Conservation (phyloP, 768 basidiomycete species). For the Trametes elegans region DNA sequence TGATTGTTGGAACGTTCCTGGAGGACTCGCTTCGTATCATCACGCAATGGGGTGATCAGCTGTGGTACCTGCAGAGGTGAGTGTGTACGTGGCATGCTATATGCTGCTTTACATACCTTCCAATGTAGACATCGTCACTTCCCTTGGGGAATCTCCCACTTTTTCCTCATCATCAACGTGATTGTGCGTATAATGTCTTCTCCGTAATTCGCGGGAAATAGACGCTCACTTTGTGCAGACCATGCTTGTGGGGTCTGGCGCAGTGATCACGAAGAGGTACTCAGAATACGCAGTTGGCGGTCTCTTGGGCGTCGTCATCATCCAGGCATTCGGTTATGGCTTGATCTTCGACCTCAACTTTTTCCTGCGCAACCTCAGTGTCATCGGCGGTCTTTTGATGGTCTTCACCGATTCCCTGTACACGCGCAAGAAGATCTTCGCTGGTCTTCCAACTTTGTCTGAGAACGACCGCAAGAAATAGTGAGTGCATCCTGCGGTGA, state of each 20-base stretch:
- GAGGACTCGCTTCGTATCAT: constrained; percentile 94
- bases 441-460: constrained; percentile 84
- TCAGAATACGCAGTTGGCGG: constrained; percentile 90
- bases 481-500: constrained; percentile 38
- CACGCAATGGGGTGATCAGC: constrained; percentile 95
- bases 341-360: constrained; percentile 99
- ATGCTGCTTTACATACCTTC: not conserved
- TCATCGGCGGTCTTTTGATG: constrained; percentile 98
- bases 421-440: constrained; percentile 83
- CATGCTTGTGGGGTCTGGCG: constrained; percentile 83
- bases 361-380: constrained; percentile 98
- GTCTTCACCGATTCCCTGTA: constrained; percentile 96
- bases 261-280: constrained; percentile 83
- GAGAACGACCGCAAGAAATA: constrained; percentile 99
- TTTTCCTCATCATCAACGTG: constrained; percentile 91
- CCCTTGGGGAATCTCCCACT: constrained; percentile 91
- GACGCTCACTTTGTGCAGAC: constrained; percentile 45
- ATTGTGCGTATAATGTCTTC: constrained; percentile 55
- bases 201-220: not conserved
- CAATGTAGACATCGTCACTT: constrained; percentile 82
- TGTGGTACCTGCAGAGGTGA: constrained; percentile 96
- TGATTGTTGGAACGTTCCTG: constrained; percentile 97
- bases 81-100: constrained; percentile 30
- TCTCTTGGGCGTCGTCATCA: constrained; percentile 85
- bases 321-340: constrained; percentile 98